Evolutionary conservation across 257 asterid genomes (phyloP).

Genomic region (Ajuga chamaepitys): DNA sequence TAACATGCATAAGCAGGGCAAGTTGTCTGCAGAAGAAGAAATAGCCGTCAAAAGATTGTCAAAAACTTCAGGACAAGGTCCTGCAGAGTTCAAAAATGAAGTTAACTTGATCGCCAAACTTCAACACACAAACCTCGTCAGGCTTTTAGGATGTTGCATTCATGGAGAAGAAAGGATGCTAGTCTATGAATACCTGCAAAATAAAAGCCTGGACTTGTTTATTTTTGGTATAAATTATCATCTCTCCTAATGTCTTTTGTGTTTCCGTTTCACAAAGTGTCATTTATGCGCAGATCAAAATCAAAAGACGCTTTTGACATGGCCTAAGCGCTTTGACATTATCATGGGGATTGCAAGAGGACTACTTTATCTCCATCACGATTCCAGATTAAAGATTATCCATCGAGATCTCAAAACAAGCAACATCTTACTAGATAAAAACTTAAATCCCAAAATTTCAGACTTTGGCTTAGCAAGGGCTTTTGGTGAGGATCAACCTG

Average conservation of each 20-base stretch:
- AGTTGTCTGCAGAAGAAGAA: constrained; percentile 11
- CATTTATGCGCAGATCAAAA: constrained; percentile 14
- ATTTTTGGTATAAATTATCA: constrained; percentile 22
- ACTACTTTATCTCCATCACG: constrained; percentile 37
- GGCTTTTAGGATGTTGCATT: constrained; percentile 31
- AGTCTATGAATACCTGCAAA: constrained; percentile 32
- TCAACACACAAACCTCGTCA: constrained; percentile 36
- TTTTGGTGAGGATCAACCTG: constrained; percentile 17
- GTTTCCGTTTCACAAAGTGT: background rate
- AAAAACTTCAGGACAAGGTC: constrained; percentile 28
- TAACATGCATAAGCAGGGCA: constrained; percentile 16
- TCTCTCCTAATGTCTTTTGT: background rate
- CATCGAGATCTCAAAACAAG: constrained; percentile 37
- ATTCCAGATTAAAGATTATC: constrained; percentile 35
- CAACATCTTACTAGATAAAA: constrained; percentile 29
- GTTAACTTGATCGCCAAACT: constrained; percentile 29
- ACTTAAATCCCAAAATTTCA: constrained; percentile 33
- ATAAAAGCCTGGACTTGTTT: constrained; percentile 30
- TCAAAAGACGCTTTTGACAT: constrained; percentile 9
- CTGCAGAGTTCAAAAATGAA: constrained; percentile 13
- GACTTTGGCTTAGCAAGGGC: constrained; percentile 42
- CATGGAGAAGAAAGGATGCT: constrained; percentile 32
- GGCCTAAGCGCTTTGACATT: constrained; percentile 36
- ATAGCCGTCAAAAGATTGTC: constrained; percentile 38
- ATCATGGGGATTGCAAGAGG: constrained; percentile 36